phyloP scores from a whole-genome alignment of 495 filamentous ascomycete species.

The Aspergillus cristatus region DNA sequence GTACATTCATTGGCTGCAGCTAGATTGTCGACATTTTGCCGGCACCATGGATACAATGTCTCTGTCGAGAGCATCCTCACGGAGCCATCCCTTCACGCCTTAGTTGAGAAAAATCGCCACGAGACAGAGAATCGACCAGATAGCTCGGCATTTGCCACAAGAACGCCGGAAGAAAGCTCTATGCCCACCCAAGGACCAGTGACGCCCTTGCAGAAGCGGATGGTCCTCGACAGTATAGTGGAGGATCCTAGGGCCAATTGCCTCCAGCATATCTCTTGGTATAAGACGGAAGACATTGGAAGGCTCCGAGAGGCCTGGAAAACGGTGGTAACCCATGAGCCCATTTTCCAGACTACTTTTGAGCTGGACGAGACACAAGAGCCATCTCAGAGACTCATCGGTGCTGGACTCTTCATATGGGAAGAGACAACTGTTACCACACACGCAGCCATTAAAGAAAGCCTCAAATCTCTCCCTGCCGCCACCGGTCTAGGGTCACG shows the following conservation, averaged over 20 bases:
- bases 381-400: too few relatives aligned
- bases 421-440: constrained; percentile 1
- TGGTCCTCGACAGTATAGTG: background rate
- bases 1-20: constrained; percentile 1
- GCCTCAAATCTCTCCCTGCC: background rate
- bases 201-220: too few relatives aligned
- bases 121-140: too few relatives aligned
- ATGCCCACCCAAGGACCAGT: too few relatives aligned
- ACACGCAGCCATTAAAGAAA: background rate
- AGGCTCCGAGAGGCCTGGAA: constrained; percentile 11
- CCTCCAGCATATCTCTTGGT: constrained; percentile 1
- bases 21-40: constrained; percentile 1
- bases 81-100: constrained; percentile 1
- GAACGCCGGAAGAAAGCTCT: too few relatives aligned
- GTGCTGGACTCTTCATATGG: background rate
- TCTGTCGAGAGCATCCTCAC: background rate
- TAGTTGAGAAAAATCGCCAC: background rate
- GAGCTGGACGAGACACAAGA: constrained; percentile 2
- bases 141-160: too few relatives aligned
- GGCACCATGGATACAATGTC: background rate
- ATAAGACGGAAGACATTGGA: constrained; percentile 3
- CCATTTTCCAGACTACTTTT: constrained; percentile 9
- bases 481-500: background rate
- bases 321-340: constrained; percentile 4
- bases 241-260: background rate